phyloP scores from a whole-genome alignment of 2,329 filamentous ascomycete species.

The Claviceps sp. region DNA sequence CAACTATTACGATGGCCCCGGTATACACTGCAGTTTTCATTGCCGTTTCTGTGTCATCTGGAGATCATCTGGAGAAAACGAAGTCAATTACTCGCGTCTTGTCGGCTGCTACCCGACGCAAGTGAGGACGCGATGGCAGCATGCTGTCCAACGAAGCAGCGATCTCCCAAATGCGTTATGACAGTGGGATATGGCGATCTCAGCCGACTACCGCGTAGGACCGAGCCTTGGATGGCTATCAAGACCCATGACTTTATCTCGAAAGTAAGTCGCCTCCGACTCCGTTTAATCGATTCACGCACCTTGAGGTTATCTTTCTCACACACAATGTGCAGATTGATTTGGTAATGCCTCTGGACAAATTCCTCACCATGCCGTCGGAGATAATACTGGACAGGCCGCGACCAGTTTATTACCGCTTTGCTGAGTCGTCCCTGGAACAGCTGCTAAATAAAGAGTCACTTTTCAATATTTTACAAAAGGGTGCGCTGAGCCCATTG shows the following conservation, averaged over 20 bases:
- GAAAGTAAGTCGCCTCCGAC: constrained; percentile 32
- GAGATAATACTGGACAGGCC: constrained; percentile 29
- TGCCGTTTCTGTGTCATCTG: not conserved
- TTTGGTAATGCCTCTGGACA: constrained; percentile 55
- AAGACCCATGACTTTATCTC: constrained; percentile 53
- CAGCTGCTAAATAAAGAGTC: constrained; percentile 63
- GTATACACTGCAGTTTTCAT: not conserved
- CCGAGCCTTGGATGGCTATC: constrained; percentile 63
- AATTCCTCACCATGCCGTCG: constrained; percentile 39
- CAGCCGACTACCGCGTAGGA: constrained; percentile 55
- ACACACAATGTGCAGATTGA: constrained; percentile 37
- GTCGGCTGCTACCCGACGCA: not conserved
- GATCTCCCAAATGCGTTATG: constrained; percentile 57
- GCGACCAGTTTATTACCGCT: constrained; percentile 44
- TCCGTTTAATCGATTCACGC: not conserved
- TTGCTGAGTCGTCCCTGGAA: constrained; percentile 52
- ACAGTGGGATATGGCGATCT: constrained; percentile 59
- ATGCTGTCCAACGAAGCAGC: constrained; percentile 32
- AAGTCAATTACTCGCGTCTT: not conserved
- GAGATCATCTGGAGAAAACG: not conserved
- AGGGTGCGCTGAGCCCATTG: constrained; percentile 33
- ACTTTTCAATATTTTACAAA: constrained; percentile 75
- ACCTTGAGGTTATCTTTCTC: not conserved
- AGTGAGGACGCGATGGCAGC: constrained; percentile 23
- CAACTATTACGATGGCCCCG: too few species aligned